A percentile compares a stretch with the other conserved stretches of the same genome.
phyloP scores from a whole-genome alignment of 176 grass and related monocot genomes.

The sorghum (Sorghum bicolor) region DNA sequence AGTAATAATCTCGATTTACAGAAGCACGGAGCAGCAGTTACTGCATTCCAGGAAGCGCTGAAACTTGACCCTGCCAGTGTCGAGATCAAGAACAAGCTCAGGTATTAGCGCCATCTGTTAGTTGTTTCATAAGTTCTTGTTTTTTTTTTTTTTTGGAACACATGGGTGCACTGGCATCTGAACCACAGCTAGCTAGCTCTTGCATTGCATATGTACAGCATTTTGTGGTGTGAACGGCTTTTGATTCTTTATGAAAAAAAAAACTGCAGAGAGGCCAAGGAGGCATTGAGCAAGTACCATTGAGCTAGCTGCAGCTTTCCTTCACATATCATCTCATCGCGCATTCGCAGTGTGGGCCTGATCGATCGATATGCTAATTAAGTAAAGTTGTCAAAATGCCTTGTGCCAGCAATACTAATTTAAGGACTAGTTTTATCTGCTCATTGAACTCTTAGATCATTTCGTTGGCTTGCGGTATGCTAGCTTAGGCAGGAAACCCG shows the following conservation, averaged over 20 bases:
- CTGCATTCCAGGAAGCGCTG: neutral
- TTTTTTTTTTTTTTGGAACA: no score
- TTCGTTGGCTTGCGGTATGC: no score
- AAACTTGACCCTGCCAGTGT: slow-evolving; percentile 38
- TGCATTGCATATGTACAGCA: no score
- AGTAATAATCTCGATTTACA: neutral
- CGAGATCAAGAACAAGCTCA: slow-evolving; percentile 8
- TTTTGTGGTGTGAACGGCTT: neutral
- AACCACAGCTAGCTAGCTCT: no score
- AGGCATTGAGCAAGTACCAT: neutral
- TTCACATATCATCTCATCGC: neutral
- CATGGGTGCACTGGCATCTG: neutral
- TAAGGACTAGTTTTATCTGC: no score
- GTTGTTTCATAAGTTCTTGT: neutral
- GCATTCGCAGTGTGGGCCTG: neutral
- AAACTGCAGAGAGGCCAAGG: neutral
- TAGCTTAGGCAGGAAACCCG: no score
- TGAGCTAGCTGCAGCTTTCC: neutral
- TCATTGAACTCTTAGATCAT: no score
- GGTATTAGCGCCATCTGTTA: neutral
- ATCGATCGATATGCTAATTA: neutral
- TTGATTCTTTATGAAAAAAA: neutral
- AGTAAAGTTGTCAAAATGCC: neutral
- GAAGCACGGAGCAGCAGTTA: neutral
- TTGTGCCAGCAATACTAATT: neutral